Evolutionary conservation across 257 asterid genomes (phyloP), one percentile per base, ranked within the genome.

Genomic region (Handroanthus guayacan): DNA sequence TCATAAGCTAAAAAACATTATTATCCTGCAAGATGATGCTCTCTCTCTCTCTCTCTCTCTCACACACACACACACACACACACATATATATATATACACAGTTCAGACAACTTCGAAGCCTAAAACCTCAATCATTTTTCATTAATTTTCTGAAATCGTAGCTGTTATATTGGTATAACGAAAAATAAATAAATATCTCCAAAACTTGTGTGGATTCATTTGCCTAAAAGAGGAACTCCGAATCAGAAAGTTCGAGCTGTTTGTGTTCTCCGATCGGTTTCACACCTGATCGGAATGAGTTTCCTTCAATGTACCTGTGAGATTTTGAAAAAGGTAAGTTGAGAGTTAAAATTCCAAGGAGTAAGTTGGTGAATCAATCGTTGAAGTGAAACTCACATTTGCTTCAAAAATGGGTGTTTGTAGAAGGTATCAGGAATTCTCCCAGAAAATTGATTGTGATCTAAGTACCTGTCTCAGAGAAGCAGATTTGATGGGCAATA

Each of bases 341-440:
- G 25, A 58, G 41, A 55, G 25, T 12, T 2, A 34, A 6, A 10
- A 3, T 65, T 18, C 34, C 16, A 54, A 16, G 71, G 16, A 65
- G 3, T 44, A 4, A 38, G 54, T n/a, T 54, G 38, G 9, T 13
- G 3, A 16, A 36, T 16, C 20, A 67, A 48, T 43, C 1, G 12
- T 6, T 36, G 18, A 14, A 11, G 37, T 25, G 31, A 6, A 43
- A 67, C 95, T 84, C 79, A 91, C 95, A 91, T 83, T 82, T 91
- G 93, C 86, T 91, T 91, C 76, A 91, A 69, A 81, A 86, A 89
- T 64, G 89, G 91, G 73, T 91, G 97, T 77, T 86, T 91, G 84
- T 89, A 91, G 87, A 91, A 91, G 76, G 88, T 88, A 70, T 87
- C 93, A 8, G 94, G 95, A n/a, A 89, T 87, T 75, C 93, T 84